A percentile compares a stretch with the other conserved stretches of the same genome.
These are phyloP conservation scores for Cryptosporidium sp. DNA, from an alignment of 169 alveolate genomes.

Conservation along the genomic window DNA sequence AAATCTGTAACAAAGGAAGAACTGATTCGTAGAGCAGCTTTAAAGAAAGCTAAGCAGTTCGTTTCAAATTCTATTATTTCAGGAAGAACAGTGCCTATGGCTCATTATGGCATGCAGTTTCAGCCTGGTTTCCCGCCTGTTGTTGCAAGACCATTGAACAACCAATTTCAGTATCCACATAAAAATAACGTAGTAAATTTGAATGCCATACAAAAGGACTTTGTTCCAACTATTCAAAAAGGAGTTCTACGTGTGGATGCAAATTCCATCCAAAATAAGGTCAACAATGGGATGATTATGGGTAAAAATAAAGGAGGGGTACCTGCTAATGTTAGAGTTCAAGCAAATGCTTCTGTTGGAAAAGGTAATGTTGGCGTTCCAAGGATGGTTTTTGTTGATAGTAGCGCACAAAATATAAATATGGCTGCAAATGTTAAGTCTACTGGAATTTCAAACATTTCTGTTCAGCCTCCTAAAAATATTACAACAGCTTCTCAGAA, in stretches of 20 bases:
- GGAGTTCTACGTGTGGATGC: not conserved
- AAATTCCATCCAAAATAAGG: not conserved
- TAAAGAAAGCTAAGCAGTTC: conserved; percentile 29
- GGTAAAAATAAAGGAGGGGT: not conserved
- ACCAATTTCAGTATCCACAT: not conserved
- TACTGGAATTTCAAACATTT: not conserved
- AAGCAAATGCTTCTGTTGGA: not conserved
- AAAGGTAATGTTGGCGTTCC: not conserved
- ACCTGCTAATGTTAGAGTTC: not conserved
- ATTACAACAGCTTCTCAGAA: not conserved
- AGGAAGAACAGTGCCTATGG: conserved; percentile 4
- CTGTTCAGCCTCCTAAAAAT: not conserved
- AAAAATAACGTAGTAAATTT: not conserved
- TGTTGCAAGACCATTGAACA: not conserved
- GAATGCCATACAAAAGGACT: not conserved
- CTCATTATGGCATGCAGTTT: not conserved
- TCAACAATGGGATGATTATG: not conserved
- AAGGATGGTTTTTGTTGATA: not conserved
- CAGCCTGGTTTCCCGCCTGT: not conserved
- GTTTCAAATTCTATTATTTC: conserved; percentile 42
- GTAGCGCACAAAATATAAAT: not conserved
- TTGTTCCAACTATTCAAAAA: not conserved
- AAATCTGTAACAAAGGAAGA: conserved; percentile 57
- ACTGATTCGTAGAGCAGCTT: conserved; percentile 42
- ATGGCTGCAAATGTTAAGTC: not conserved